These are phyloP conservation scores for Umbellularia californica DNA, from an alignment of 164 flowering plant genomes.

Conservation along the genomic window DNA sequence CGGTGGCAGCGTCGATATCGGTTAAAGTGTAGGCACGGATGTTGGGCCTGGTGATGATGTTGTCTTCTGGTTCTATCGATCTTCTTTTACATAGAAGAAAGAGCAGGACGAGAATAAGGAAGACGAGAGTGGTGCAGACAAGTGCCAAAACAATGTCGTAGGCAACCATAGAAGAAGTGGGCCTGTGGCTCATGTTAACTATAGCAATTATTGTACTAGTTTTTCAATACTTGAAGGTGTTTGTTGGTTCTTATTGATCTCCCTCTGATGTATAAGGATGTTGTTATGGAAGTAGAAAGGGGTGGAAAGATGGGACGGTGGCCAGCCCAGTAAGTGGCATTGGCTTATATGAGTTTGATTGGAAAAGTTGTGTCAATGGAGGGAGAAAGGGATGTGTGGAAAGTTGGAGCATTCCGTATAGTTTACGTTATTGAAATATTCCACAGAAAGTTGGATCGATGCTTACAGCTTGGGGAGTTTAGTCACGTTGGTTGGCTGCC, in stretches of 20 bases:
- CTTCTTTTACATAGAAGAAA: constrained; percentile 22
- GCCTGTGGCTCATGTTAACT: constrained; percentile 19
- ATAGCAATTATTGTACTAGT: too few relatives aligned
- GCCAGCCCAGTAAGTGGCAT: not conserved
- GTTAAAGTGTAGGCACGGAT: constrained; percentile 34
- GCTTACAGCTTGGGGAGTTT: not conserved
- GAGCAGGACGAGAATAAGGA: constrained; percentile 29
- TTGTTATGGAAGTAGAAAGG: not conserved
- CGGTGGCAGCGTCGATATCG: constrained; percentile 61
- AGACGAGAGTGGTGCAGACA: constrained; percentile 23
- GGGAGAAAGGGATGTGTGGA: not conserved
- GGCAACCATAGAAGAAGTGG: constrained; percentile 10
- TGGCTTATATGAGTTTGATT: not conserved
- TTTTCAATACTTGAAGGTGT: too few relatives aligned
- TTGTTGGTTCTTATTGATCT: too few relatives aligned
- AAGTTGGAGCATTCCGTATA: not conserved
- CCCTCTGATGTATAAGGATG: too few relatives aligned
- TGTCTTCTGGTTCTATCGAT: constrained; percentile 25
- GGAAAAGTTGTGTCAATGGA: not conserved
- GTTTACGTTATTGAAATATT: not conserved
- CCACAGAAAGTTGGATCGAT: not conserved
- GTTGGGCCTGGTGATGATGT: constrained; percentile 16
- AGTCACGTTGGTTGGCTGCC: not conserved
- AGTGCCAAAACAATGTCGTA: constrained; percentile 29
- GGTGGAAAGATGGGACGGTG: not conserved